These are phyloP conservation scores for Truncatella angustata DNA, from an alignment of 2,329 filamentous ascomycete species.

Conservation along the genomic window DNA sequence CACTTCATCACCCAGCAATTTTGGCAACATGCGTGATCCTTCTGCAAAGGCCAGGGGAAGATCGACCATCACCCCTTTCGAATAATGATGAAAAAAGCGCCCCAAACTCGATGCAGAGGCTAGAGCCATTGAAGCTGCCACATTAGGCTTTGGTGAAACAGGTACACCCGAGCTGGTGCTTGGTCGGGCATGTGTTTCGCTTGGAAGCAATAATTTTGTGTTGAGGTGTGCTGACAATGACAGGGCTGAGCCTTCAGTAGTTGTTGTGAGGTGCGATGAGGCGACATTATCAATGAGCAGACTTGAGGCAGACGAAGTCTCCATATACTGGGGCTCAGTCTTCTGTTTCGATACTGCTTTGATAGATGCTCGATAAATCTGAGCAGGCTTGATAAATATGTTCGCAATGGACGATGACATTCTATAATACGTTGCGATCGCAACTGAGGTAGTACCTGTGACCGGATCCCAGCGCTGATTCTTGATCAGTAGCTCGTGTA, in stretches of 20 bases:
- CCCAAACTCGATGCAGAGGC: background rate
- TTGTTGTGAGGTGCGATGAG: background rate
- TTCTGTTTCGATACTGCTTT: background rate
- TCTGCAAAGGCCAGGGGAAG: background rate
- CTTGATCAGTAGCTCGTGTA: slow-evolving; percentile 30
- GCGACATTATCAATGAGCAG: background rate
- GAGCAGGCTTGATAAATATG: slow-evolving; percentile 18
- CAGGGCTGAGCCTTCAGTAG: background rate
- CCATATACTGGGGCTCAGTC: background rate
- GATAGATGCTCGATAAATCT: slow-evolving; percentile 19
- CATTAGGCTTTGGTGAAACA: background rate
- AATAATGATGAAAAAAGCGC: background rate
- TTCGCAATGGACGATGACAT: background rate
- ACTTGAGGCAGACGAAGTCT: background rate
- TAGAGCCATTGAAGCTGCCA: background rate
- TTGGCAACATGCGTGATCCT: background rate
- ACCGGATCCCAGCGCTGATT: slow-evolving; percentile 33
- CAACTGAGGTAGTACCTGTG: slow-evolving; percentile 21
- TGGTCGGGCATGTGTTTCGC: background rate
- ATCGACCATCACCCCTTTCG: background rate
- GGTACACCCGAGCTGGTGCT: no score
- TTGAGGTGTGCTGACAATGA: no score
- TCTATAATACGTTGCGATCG: slow-evolving; percentile 9
- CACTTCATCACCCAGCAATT: background rate
- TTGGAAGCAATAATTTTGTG: no score